Base-by-base conservation (phyloP, 2,329 filamentous ascomycete genomes). In the Verticillium klebahnii region DNA sequence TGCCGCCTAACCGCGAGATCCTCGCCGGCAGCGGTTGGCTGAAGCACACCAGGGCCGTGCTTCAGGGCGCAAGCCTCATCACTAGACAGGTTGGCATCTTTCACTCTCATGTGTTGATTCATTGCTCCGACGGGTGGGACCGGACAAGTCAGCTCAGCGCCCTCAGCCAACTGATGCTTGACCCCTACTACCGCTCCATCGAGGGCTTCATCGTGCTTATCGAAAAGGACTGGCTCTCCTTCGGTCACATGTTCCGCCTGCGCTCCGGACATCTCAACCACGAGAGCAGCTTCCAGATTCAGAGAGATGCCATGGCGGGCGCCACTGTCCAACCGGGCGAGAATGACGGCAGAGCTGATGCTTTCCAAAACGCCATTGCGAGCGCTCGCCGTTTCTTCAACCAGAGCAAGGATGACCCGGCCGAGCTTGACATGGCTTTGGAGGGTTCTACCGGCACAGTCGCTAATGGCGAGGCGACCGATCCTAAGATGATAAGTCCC, bases 81-180 rank as follows among this genome's bases (percentile, higher is more conserved):
- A 90, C 93, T 34, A 85, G 91, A 36, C 92, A 95, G 69, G 89
- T 99, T 37, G 95, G 93, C 34, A 88, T 98, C 62, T 90, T 92
- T 67, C 94, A 97, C 71, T 97, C 93, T 1, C 93, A 99, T 73
- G 94, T 96, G 12, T 80, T 99, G 56, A 97, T 99, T 57, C 95
- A 99, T 75, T 99, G 95, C 76, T 98, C 95, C 2, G 95, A 99
- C 75, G 95, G 95, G 4, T 99, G 95, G 95, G 95, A 99, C 76
- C 89, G 95, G 58, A 99, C 95, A 8, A 94, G 93, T 70, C 95
- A 99, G 77, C 83, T 99, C 59, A 96, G 93, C 70, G 93, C 93
- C 5, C 78, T 99, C 61, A 89, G 93, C 61, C 93, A 99, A 76
- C 83, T 99, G 45, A 94, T 97, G 80, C 84, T 99, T 9, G 95